phyloP scores from a whole-genome alignment of 2,329 filamentous ascomycete genomes.

The Cadophora luteo-olivacea region DNA sequence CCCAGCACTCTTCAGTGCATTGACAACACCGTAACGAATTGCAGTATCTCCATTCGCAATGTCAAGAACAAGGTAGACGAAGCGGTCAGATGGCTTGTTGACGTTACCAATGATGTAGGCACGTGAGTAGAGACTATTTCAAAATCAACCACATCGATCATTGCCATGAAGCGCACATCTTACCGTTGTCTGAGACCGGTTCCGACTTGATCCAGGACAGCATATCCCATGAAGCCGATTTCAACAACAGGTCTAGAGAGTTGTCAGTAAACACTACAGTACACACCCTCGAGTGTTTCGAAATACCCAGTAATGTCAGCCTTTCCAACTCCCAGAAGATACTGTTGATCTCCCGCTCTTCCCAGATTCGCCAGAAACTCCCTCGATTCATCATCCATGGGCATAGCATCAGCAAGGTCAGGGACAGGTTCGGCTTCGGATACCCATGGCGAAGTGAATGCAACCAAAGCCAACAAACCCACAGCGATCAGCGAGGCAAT shows the following conservation, averaged over 20 bases:
- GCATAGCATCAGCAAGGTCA: background rate
- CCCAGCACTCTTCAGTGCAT: constrained; percentile 73
- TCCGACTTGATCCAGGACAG: constrained; percentile 79
- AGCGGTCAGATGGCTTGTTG: constrained; percentile 70
- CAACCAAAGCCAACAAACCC: constrained; percentile 13
- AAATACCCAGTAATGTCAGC: constrained; percentile 70
- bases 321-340: constrained; percentile 72
- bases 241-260: constrained; percentile 75
- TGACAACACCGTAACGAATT: constrained; percentile 82
- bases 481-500: constrained; percentile 10
- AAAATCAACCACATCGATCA: constrained; percentile 12
- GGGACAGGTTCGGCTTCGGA: background rate
- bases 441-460: constrained; percentile 13
- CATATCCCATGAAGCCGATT: constrained; percentile 91
- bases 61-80: constrained; percentile 88
- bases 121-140: constrained; percentile 74
- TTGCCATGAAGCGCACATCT: background rate
- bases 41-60: constrained; percentile 88
- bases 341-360: constrained; percentile 47
- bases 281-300: background rate
- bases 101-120: constrained; percentile 84
- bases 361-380: constrained; percentile 8
- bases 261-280: constrained; percentile 13
- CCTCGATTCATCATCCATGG: constrained; percentile 17
- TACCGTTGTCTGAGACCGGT: constrained; percentile 81